A percentile compares a stretch with the other conserved stretches of the same genome.
These are phyloP conservation scores for Akanthomyces uredinophilus DNA, from an alignment of 2,329 filamentous ascomycete genomes.

Conservation along the genomic window DNA sequence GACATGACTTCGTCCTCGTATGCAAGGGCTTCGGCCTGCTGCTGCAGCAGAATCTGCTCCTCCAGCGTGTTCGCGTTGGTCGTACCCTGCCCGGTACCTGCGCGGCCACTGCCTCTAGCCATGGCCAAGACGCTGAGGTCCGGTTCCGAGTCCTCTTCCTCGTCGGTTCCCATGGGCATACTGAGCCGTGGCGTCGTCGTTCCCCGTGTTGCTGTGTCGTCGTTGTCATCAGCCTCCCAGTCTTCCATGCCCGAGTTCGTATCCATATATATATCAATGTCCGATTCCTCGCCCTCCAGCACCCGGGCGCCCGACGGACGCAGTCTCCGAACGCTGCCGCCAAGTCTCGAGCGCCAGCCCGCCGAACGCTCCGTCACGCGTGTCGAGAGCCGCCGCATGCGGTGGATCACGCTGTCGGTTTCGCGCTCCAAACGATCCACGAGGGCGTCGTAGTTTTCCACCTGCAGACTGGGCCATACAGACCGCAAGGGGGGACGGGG, in stretches of 20 bases:
- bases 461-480: neutral
- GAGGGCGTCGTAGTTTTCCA: slow-evolving; percentile 3
- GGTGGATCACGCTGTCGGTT: neutral
- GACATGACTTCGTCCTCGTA: slow-evolving; percentile 23
- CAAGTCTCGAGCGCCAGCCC: neutral
- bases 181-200: slow-evolving; percentile 29
- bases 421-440: neutral
- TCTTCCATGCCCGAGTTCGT: neutral
- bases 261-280: neutral
- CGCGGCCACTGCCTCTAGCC: slow-evolving; percentile 23
- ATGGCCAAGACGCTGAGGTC: slow-evolving; percentile 34
- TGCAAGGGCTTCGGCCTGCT: slow-evolving; percentile 22
- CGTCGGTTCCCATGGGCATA: slow-evolving; percentile 32
- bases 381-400: neutral
- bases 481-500: neutral
- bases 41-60: slow-evolving; percentile 13
- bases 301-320: neutral
- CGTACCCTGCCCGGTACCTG: neutral
- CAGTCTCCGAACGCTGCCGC: neutral
- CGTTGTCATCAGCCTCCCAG: neutral
- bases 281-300: neutral
- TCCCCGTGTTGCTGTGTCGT: slow-evolving; percentile 24
- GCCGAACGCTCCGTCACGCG: slow-evolving; percentile 6
- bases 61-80: slow-evolving; percentile 10
- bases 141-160: slow-evolving; percentile 32